phyloP scores from a whole-genome alignment of 306 rosid species.

The Boehmeria nivea region DNA sequence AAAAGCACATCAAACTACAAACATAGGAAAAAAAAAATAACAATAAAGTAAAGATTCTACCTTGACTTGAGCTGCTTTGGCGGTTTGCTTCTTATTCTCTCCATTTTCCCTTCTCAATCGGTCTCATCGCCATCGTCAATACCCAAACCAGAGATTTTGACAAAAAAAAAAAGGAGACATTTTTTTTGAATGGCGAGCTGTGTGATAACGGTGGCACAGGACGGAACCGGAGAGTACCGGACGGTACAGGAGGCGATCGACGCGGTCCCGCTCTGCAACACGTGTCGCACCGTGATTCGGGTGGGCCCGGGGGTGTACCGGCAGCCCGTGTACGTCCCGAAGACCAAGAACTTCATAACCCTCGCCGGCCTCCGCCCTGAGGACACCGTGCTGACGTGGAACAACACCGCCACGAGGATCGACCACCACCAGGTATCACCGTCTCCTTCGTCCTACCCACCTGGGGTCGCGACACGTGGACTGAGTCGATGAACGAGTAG shows the following conservation, averaged over 20 bases:
- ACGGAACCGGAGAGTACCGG: slow-evolving; percentile 59
- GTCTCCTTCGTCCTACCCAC: slow-evolving; percentile 1
- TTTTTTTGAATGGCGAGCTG: slow-evolving; percentile 46
- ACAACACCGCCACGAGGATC: slow-evolving; percentile 71
- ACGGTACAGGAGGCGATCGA: slow-evolving; percentile 87
- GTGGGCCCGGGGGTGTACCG: slow-evolving; percentile 64
- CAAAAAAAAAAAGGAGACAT: no score
- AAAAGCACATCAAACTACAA: no score
- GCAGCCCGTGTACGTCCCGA: slow-evolving; percentile 76
- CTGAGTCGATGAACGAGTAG: background rate
- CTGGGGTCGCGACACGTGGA: slow-evolving; percentile 17
- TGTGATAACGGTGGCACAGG: slow-evolving; percentile 50
- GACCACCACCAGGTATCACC: slow-evolving; percentile 63
- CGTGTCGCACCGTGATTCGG: slow-evolving; percentile 60
- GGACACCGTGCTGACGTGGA: slow-evolving; percentile 71
- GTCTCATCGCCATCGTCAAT: no score
- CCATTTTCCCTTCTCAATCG: no score
- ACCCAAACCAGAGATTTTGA: no score
- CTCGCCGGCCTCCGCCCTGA: slow-evolving; percentile 54
- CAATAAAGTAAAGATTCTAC: no score
- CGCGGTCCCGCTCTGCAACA: slow-evolving; percentile 71
- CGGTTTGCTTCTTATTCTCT: no score
- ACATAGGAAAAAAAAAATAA: no score
- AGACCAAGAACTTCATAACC: slow-evolving; percentile 80
- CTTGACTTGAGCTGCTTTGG: no score